Evolutionary conservation across 805 yeast species (phyloP).

Genomic region (Torulaspora quercuum): DNA sequence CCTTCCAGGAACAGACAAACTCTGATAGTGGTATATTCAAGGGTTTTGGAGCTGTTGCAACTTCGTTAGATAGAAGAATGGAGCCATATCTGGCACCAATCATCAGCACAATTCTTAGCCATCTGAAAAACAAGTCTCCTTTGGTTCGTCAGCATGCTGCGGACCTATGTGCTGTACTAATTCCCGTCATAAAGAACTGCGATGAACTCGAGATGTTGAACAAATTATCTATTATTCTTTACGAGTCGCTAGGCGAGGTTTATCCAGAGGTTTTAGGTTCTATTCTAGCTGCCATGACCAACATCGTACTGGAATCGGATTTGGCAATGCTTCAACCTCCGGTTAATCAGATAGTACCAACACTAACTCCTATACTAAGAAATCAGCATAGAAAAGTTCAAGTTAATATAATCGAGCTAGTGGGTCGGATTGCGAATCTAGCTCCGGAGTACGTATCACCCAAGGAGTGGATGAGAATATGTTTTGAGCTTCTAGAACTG

Average conservation of each 20-base stretch:
- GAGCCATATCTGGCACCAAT: conserved; percentile 71
- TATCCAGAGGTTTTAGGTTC: conserved; percentile 93
- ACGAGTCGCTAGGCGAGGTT: conserved; percentile 91
- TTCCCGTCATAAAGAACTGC: conserved; percentile 64
- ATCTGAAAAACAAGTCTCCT: conserved; percentile 67
- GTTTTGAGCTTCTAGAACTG: conserved; percentile 86
- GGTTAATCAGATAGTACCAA: conserved; percentile 73
- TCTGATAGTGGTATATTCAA: conserved; percentile 54
- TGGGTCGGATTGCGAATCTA: conserved; percentile 76
- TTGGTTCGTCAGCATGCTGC: conserved; percentile 82
- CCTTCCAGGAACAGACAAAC: conserved; percentile 73
- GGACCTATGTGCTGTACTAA: conserved; percentile 62
- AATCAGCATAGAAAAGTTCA: conserved; percentile 91
- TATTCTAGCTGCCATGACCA: conserved; percentile 63
- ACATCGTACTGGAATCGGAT: conserved; percentile 60
- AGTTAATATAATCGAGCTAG: conserved; percentile 69
- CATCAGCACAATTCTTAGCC: conserved; percentile 65
- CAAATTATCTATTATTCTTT: conserved; percentile 70
- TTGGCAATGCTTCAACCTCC: conserved; percentile 71
- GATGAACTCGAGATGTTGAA: conserved; percentile 58
- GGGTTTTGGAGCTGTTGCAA: conserved; percentile 62
- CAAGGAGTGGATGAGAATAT: conserved; percentile 95
- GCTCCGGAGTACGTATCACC: conserved; percentile 83
- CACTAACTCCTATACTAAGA: conserved; percentile 85
- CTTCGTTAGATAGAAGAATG: conserved; percentile 58